These are phyloP conservation scores for Cercospora sesami DNA, from an alignment of 2,329 filamentous ascomycete species.

Conservation along the genomic window DNA sequence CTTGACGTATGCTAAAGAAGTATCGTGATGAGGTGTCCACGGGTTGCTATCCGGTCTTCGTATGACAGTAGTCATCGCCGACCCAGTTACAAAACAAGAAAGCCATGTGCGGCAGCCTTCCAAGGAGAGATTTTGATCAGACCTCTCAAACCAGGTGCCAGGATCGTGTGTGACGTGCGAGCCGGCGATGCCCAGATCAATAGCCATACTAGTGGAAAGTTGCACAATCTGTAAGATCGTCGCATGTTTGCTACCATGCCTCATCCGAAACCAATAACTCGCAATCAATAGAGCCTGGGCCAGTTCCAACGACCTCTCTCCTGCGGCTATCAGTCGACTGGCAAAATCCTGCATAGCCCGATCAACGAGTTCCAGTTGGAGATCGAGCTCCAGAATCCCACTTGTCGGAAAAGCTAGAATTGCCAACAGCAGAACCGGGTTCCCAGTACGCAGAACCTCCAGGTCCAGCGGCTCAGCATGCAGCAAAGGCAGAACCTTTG, in stretches of 20 bases:
- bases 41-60: slow-evolving; percentile 21
- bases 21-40: slow-evolving; percentile 27
- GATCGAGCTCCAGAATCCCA: slow-evolving; percentile 1
- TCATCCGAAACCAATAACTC: slow-evolving; percentile 74
- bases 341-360: slow-evolving; percentile 17
- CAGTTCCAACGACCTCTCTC: slow-evolving; percentile 75
- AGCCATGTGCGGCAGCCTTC: slow-evolving; percentile 26
- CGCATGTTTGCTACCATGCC: slow-evolving; percentile 73
- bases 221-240: slow-evolving; percentile 85
- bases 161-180: slow-evolving; percentile 10
- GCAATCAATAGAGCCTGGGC: slow-evolving; percentile 73
- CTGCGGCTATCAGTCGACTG: slow-evolving; percentile 43
- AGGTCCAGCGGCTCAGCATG: slow-evolving; percentile 5
- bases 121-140: slow-evolving; percentile 1
- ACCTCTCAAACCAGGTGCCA: slow-evolving; percentile 5
- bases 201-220: slow-evolving; percentile 72
- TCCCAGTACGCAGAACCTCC: neutral
- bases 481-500: slow-evolving; percentile 1
- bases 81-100: slow-evolving; percentile 24
- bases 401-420: slow-evolving; percentile 16
- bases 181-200: slow-evolving; percentile 71
- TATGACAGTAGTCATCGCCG: slow-evolving; percentile 20
- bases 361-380: slow-evolving; percentile 12
- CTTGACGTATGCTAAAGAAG: slow-evolving; percentile 19
- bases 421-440: slow-evolving; percentile 12